These are phyloP conservation scores for Cucumis melo DNA, from an alignment of 306 rosid species.

Conservation along the genomic window DNA sequence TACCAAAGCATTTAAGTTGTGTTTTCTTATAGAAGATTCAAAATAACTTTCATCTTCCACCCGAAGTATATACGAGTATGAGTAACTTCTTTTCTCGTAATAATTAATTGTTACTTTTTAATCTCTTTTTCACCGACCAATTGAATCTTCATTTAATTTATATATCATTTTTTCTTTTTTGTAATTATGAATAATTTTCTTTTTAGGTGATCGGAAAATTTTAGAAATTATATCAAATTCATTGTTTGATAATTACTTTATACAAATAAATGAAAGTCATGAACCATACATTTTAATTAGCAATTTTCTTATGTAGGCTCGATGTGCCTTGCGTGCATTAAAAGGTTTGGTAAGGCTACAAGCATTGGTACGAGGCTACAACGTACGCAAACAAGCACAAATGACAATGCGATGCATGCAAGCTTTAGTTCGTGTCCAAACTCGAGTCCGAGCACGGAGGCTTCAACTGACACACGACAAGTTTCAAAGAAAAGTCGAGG, in stretches of 20 bases:
- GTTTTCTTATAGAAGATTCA: neutral
- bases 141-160: too few relatives aligned
- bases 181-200: too few relatives aligned
- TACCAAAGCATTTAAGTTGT: neutral
- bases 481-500: slow-evolving; percentile 22
- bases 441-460: slow-evolving; percentile 67
- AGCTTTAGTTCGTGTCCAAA: slow-evolving; percentile 79
- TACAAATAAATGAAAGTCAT: too few relatives aligned
- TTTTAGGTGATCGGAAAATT: too few relatives aligned
- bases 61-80: too few relatives aligned
- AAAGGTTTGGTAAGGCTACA: slow-evolving; percentile 87
- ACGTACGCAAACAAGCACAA: slow-evolving; percentile 87
- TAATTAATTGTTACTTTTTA: too few relatives aligned
- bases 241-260: too few relatives aligned
- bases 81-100: too few relatives aligned
- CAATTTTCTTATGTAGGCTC: slow-evolving; percentile 32
- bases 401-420: slow-evolving; percentile 98
- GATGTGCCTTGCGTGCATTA: slow-evolving; percentile 82
- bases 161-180: too few relatives aligned
- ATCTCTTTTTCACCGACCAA: too few relatives aligned
- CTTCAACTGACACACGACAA: slow-evolving; percentile 40
- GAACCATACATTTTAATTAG: neutral
- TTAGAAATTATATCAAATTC: too few relatives aligned
- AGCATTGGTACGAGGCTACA: slow-evolving; percentile 85
- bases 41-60: too few relatives aligned